Base-by-base conservation (phyloP, 257 asterid genomes). In the Jacaranda mimosifolia region DNA sequence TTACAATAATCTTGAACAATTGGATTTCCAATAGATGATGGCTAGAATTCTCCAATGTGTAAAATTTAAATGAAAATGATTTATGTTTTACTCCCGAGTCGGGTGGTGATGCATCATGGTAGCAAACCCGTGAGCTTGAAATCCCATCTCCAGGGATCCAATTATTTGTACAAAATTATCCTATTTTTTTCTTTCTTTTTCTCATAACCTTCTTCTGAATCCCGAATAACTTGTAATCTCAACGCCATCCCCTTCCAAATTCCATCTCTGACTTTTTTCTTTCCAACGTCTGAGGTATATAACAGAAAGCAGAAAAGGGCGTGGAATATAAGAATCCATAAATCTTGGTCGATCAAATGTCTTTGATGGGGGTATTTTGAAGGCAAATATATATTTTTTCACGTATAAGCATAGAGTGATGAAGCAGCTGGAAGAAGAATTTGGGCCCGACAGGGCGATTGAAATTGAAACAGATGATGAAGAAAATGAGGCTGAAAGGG, bases 381-480 rank as follows among this genome's bases (percentile, higher is more conserved):
- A 46, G 53, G 43, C 26, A 71, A 52, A 18, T 7, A 77, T 35
- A 19, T 68, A 40, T 53, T 32, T 6, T 3, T 5, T 70, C 46
- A 70, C 59, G 59, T 21, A 4, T 8, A 35, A 39, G 68, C 52
- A 52, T 13, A 59, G 39, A 72, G 79, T 64, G 12, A 90, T 92
- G 98, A 87, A 83, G 89, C 81, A 78, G 87, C 55, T 79, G 62
- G 97, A 92, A 68, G 97, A 83, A 65, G 94, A 90, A 68, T 81
- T 82, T 11, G 89, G 94, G 51, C 75, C 80, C 58, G 96, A 94
- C 81, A 89, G 97, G 14, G 74, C 75, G 70, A 77, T 90, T 48
- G 96, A 86, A 53, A 82, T 93, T 60, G 97, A 84, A 78, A 91
- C 97, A 0, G 98, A 92, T 39, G 98, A 94, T 60, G 99, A 92